A percentile compares a stretch with the other conserved stretches of the same genome.
These are phyloP conservation scores for Malbranchea cinnamomea DNA, from an alignment of 2,329 filamentous ascomycete species.

Conservation along the genomic window DNA sequence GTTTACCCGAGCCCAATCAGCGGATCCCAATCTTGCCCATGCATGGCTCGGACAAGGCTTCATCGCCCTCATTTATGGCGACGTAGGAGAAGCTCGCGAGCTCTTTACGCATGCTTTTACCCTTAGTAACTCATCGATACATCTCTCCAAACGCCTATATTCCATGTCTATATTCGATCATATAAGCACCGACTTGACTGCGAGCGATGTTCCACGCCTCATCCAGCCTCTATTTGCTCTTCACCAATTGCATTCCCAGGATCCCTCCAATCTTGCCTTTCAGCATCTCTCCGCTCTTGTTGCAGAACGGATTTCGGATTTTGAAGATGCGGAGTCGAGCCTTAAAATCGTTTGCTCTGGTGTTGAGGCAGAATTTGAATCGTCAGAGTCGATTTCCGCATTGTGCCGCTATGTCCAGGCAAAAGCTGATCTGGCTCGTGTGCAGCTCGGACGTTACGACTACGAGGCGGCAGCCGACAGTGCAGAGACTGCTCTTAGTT, in stretches of 20 bases:
- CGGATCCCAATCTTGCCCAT: slow-evolving; percentile 82
- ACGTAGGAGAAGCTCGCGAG: slow-evolving; percentile 60
- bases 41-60: slow-evolving; percentile 92
- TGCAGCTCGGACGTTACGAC: slow-evolving; percentile 53
- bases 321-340: slow-evolving; percentile 44
- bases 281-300: slow-evolving; percentile 68
- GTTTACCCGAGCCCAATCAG: slow-evolving; percentile 81
- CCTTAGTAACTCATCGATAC: slow-evolving; percentile 63
- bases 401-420: slow-evolving; percentile 67
- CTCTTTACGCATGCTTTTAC: slow-evolving; percentile 92
- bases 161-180: slow-evolving; percentile 70
- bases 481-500: slow-evolving; percentile 63
- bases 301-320: slow-evolving; percentile 63
- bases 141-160: slow-evolving; percentile 64
- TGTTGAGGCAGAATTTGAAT: slow-evolving; percentile 72
- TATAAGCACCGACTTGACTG: slow-evolving; percentile 43
- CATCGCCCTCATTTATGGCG: slow-evolving; percentile 61
- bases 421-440: slow-evolving; percentile 76
- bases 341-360: slow-evolving; percentile 52
- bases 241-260: slow-evolving; percentile 60
- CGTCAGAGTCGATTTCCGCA: slow-evolving; percentile 58
- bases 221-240: slow-evolving; percentile 83
- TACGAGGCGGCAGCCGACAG: slow-evolving; percentile 60
- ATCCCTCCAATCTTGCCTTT: slow-evolving; percentile 54
- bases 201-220: slow-evolving; percentile 40